Evolutionary conservation across 2,329 filamentous ascomycete genomes (phyloP).

Genomic region (Sarocladium brachiariae): DNA sequence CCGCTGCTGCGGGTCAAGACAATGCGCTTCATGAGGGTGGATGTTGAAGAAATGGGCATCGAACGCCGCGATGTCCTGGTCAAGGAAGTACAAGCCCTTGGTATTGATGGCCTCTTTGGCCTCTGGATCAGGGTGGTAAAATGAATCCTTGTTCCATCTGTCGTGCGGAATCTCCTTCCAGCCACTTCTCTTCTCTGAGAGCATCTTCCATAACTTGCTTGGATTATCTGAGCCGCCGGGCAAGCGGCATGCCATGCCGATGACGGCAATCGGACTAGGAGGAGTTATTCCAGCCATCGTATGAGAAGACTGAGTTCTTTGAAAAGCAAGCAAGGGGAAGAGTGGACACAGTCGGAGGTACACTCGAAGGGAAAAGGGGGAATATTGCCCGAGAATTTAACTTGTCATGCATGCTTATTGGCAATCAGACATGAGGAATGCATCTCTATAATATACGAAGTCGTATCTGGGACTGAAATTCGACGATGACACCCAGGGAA

Average conservation of each 20-base stretch:
- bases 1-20: slow-evolving; percentile 24
- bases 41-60: slow-evolving; percentile 18
- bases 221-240: slow-evolving; percentile 35
- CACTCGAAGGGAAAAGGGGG: too few relatives aligned
- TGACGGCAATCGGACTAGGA: slow-evolving; percentile 41
- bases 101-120: too few relatives aligned
- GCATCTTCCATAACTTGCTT: slow-evolving; percentile 38
- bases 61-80: slow-evolving; percentile 17
- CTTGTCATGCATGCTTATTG: too few relatives aligned
- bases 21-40: slow-evolving; percentile 15
- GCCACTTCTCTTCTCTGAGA: slow-evolving; percentile 32
- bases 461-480: too few relatives aligned
- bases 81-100: slow-evolving; percentile 21
- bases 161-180: slow-evolving; percentile 36
- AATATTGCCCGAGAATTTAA: too few relatives aligned
- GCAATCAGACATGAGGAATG: too few relatives aligned
- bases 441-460: too few relatives aligned
- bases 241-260: slow-evolving; percentile 41
- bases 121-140: slow-evolving; percentile 39
- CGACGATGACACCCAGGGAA: too few relatives aligned
- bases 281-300: too few relatives aligned
- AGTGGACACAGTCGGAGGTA: too few relatives aligned
- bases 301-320: too few relatives aligned
- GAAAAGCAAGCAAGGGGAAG: too few relatives aligned
- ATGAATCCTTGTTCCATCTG: slow-evolving; percentile 37